These are phyloP conservation scores for Friedmanniomyces endolithicus DNA, from an alignment of 495 filamentous ascomycete genomes.

Conservation along the genomic window DNA sequence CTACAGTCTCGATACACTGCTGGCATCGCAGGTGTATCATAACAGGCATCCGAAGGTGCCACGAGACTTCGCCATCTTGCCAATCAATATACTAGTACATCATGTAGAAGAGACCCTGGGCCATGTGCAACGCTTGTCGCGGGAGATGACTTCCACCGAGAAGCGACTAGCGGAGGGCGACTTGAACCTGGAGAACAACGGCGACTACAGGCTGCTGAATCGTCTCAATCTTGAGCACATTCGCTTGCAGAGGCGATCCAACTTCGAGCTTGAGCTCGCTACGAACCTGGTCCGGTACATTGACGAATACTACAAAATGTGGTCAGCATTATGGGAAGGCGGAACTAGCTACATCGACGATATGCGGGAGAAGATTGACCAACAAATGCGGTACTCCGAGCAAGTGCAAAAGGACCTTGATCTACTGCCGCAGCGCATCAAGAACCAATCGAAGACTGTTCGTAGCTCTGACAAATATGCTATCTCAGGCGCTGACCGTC, in stretches of 20 bases:
- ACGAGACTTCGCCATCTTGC: constrained; percentile 18
- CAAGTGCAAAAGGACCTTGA: constrained; percentile 19
- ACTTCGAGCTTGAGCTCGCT: constrained; percentile 20
- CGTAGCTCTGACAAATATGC: not conserved
- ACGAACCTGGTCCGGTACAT: constrained; percentile 18
- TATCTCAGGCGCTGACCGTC: not conserved
- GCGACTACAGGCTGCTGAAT: constrained; percentile 22
- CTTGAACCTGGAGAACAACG: constrained; percentile 17
- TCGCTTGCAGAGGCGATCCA: constrained; percentile 16
- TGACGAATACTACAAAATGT: constrained; percentile 17
- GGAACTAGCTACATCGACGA: constrained; percentile 21
- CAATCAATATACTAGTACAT: constrained; percentile 15
- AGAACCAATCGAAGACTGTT: constrained; percentile 20
- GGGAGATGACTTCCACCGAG: constrained; percentile 17
- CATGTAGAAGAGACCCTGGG: constrained; percentile 17
- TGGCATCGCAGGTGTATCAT: constrained; percentile 9
- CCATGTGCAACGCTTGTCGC: constrained; percentile 9
- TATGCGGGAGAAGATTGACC: constrained; percentile 21
- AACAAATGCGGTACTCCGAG: constrained; percentile 19
- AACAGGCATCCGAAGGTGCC: constrained; percentile 20
- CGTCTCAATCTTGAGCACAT: constrained; percentile 19
- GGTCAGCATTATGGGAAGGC: constrained; percentile 16
- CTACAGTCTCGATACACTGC: constrained; percentile 11
- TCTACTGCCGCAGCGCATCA: constrained; percentile 17
- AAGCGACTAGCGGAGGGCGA: constrained; percentile 20